Conservation (phyloP, 345 rosid species). For the Salix purpurea region DNA sequence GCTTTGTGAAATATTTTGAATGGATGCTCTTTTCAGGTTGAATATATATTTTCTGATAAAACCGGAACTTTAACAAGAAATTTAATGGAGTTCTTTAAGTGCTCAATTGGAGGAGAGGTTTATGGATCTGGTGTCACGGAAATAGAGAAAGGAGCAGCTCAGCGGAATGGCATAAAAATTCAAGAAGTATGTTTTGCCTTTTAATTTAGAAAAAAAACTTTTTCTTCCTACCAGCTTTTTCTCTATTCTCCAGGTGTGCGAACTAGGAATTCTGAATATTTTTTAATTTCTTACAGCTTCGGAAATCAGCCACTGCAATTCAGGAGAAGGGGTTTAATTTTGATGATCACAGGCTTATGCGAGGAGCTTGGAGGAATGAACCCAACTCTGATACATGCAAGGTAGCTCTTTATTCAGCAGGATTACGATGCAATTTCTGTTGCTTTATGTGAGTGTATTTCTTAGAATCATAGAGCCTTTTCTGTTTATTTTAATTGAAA, state of each 20-base stretch:
- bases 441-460: background rate
- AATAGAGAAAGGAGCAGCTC: constrained; percentile 76
- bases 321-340: constrained; percentile 93
- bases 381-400: constrained; percentile 87
- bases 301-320: constrained; percentile 41
- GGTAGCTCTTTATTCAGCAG: constrained; percentile 41
- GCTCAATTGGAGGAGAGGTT: constrained; percentile 92
- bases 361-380: constrained; percentile 98
- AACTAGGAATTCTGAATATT: background rate
- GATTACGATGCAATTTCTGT: background rate
- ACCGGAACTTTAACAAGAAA: constrained; percentile 98
- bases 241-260: background rate
- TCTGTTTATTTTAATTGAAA: background rate
- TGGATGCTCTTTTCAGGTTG: constrained; percentile 60
- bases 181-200: constrained; percentile 51
- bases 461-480: background rate
- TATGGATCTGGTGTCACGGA: constrained; percentile 95
- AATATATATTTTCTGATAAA: constrained; percentile 96
- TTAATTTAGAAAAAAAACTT: background rate
- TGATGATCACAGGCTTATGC: constrained; percentile 85
- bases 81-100: constrained; percentile 98
- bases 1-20: constrained; percentile 1
- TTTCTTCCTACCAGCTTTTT: background rate
- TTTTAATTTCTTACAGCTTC: constrained; percentile 38
- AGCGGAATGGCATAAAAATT: constrained; percentile 61